A percentile compares a stretch with the other conserved stretches of the same genome.
phyloP scores from a whole-genome alignment of 768 basidiomycete species.

The Tricholoma hemisulphureum region DNA sequence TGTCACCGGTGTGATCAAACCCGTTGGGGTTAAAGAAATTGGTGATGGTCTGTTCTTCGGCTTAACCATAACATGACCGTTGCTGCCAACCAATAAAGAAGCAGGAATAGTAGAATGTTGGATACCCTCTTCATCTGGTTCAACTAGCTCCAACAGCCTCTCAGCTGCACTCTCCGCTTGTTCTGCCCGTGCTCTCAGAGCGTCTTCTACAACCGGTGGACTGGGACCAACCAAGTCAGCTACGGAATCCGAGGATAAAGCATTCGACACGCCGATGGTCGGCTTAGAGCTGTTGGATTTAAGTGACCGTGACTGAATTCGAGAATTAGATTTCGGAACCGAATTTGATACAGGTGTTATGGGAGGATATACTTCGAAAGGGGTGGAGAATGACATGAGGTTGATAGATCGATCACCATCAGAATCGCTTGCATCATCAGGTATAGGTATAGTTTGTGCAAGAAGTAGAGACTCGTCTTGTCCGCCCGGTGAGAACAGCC shows the following conservation, averaged over 20 bases:
- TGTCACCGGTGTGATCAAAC: constrained; percentile 51
- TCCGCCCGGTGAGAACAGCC: constrained; percentile 39
- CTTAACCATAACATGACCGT: constrained; percentile 38
- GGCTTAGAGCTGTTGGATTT: constrained; percentile 50
- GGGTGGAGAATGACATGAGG: constrained; percentile 70
- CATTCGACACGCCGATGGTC: constrained; percentile 52
- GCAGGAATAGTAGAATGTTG: constrained; percentile 54
- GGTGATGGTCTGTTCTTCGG: constrained; percentile 34
- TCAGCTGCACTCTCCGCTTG: constrained; percentile 94
- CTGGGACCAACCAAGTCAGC: constrained; percentile 32
- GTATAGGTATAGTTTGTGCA: constrained; percentile 72
- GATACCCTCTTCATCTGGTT: constrained; percentile 64
- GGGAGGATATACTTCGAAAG: constrained; percentile 51
- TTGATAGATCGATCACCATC: constrained; percentile 62
- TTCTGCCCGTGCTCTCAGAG: constrained; percentile 79
- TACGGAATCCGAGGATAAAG: constrained; percentile 57
- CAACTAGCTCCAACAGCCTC: constrained; percentile 81
- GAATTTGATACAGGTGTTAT: constrained; percentile 12
- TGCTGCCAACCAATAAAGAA: constrained; percentile 48
- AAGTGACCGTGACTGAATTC: constrained; percentile 51
- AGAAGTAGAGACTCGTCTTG: constrained; percentile 65
- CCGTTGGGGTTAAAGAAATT: constrained; percentile 31
- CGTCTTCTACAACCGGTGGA: constrained; percentile 73
- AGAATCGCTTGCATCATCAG: constrained; percentile 69
- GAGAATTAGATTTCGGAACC: constrained; percentile 33